Evolutionary conservation across 768 basidiomycete species (phyloP).

Genomic region (Leccinum subgranulosum): DNA sequence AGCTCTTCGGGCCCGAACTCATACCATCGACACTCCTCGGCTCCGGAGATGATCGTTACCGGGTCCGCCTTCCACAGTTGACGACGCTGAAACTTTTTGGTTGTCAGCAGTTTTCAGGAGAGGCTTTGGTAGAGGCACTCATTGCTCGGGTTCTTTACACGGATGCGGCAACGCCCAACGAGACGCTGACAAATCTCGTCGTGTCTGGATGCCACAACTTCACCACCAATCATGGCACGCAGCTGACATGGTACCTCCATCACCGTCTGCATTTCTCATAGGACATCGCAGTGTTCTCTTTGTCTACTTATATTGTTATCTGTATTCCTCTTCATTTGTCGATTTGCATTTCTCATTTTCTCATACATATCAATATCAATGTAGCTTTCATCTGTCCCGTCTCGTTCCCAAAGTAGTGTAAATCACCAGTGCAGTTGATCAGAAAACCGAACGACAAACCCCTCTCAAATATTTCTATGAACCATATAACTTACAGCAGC

Average conservation of each 20-base stretch:
- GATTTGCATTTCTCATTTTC: background rate
- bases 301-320: conserved; percentile 8
- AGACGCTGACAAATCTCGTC: conserved; percentile 26
- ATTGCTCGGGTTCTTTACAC: conserved; percentile 43
- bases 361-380: background rate
- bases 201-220: conserved; percentile 25
- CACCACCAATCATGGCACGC: conserved; percentile 17
- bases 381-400: background rate
- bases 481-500: too few species aligned
- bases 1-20: conserved; percentile 48
- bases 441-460: background rate
- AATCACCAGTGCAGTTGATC: background rate
- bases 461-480: too few species aligned
- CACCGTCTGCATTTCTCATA: conserved; percentile 29
- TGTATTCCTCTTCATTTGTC: background rate
- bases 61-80: conserved; percentile 55
- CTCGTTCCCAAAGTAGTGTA: background rate
- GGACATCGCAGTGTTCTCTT: background rate
- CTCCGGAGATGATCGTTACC: conserved; percentile 16
- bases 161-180: conserved; percentile 28
- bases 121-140: conserved; percentile 53
- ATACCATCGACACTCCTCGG: conserved; percentile 3
- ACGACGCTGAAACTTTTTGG: conserved; percentile 50
- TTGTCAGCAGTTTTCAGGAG: conserved; percentile 62
- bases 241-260: conserved; percentile 25